These are phyloP conservation scores for Exophiala alcalophila DNA, from an alignment of 2,329 filamentous ascomycete genomes.

Conservation along the genomic window DNA sequence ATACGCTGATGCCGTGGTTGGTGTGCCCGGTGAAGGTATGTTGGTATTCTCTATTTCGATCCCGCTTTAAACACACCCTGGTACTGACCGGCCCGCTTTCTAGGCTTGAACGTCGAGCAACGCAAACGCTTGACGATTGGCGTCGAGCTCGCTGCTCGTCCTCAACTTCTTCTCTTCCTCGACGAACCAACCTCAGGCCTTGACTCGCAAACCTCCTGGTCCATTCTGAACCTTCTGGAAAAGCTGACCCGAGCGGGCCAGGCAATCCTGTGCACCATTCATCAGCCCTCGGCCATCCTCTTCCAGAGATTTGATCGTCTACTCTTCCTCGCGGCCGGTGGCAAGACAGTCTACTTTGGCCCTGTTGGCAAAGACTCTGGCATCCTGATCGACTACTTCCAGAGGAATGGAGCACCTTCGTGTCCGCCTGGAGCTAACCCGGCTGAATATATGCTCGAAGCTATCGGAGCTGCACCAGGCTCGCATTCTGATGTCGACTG, in stretches of 20 bases:
- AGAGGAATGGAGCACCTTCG: conserved; percentile 58
- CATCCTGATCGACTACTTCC: conserved; percentile 70
- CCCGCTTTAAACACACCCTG: no score
- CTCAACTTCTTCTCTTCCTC: conserved; percentile 64
- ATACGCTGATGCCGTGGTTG: conserved; percentile 85
- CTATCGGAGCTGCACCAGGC: conserved; percentile 54
- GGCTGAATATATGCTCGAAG: conserved; percentile 54
- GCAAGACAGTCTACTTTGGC: conserved; percentile 71
- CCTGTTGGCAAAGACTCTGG: conserved; percentile 64
- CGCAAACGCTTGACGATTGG: conserved; percentile 81
- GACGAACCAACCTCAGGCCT: conserved; percentile 67
- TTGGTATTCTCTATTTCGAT: no score
- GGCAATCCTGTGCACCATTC: conserved; percentile 56
- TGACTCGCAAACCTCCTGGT: conserved; percentile 62
- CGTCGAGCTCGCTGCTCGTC: conserved; percentile 75
- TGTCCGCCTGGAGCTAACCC: conserved; percentile 61
- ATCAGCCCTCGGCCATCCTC: conserved; percentile 54
- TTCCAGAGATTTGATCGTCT: conserved; percentile 65
- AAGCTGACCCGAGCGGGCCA: conserved; percentile 58
- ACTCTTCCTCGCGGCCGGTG: conserved; percentile 72
- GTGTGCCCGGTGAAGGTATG: conserved; percentile 83
- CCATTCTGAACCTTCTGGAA: conserved; percentile 60
- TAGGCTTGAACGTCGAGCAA: conserved; percentile 61
- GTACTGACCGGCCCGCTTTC: no score
- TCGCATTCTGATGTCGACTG: conserved; percentile 64